Base-by-base conservation (phyloP, 352 stramenopile genomes). In the Globisporangium megalacanthum region DNA sequence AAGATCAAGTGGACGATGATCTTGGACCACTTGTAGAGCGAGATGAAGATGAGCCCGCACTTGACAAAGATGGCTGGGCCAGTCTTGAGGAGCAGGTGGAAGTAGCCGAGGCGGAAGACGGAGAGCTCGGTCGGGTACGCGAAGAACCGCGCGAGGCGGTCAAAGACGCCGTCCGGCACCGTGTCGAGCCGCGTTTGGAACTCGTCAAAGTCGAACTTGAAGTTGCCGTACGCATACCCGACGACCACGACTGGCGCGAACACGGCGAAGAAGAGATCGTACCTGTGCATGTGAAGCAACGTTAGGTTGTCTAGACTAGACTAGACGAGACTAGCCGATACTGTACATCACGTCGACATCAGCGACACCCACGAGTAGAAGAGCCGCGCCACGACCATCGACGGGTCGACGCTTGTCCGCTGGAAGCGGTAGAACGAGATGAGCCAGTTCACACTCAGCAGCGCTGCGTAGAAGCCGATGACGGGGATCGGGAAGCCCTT, bases 361-460 rank as follows among this genome's bases (percentile, higher is more conserved):
- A 39, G 29, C 37, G 19, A 14, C 19, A 59, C 69, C 42, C 52
- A 79, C 56, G 78, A 58, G 48, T 80, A 80, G 52, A 83, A 80
- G 0, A 70, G 15, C 0, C 73, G 73, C 25, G 64, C 58, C 17
- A 80, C 46, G 15, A 76, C 36, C 4, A 77, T 54, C 22, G 56
- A 55, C 4, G 49, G 61, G 46, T 83, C 73, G 0, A 69, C 54
- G 6, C 49, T 63, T 10, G 56, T 67, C n/a, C 70, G 68, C 51
- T 79, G 64, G 47, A 80, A 83, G 10, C 73, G 64, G 51, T 77
- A 83, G 49, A 80, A 77, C 10, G 73, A 80, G 19, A 80, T 65
- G 15, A 72, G 37, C 61, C 64, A 80, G 53, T 83, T 80, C 57
- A 77, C 62, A 3, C 58, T 65, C 13, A 83, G 56, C 22, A 69